These are phyloP conservation scores for Fusarium bactridioides DNA, from an alignment of 2,329 filamentous ascomycete species.

Conservation along the genomic window DNA sequence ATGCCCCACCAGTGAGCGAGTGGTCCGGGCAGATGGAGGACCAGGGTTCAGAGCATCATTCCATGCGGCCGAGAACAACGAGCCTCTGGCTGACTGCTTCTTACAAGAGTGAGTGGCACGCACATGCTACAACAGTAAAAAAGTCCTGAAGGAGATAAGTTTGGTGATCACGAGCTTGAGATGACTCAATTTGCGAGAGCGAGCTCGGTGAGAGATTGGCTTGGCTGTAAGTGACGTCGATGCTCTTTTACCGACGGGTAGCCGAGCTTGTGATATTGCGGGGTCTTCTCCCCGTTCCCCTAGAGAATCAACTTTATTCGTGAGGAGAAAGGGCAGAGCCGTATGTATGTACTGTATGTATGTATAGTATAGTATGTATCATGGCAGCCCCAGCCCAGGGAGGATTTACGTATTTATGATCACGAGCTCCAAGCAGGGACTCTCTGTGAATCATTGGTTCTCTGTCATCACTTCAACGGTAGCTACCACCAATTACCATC, in stretches of 20 bases:
- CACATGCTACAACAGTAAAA: neutral
- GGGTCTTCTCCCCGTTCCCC: conserved; percentile 44
- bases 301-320: conserved; percentile 10
- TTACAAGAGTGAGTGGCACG: neutral
- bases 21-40: conserved; percentile 42
- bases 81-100: neutral
- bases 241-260: conserved; percentile 55
- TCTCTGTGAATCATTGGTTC: neutral
- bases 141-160: neutral
- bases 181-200: neutral
- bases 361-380: neutral
- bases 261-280: conserved; percentile 68
- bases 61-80: conserved; percentile 37
- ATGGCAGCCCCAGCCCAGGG: neutral
- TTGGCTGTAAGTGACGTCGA: conserved; percentile 37
- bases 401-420: neutral
- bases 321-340: neutral
- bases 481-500: conserved; percentile 8
- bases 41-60: conserved; percentile 34
- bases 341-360: neutral
- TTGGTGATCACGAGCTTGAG: conserved; percentile 12
- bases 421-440: neutral
- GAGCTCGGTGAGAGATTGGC: conserved; percentile 14
- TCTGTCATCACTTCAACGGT: neutral
- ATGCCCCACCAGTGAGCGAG: conserved; percentile 17